Base-by-base conservation (phyloP, 257 asterid genomes). In the Capsicum baccatum region DNA sequence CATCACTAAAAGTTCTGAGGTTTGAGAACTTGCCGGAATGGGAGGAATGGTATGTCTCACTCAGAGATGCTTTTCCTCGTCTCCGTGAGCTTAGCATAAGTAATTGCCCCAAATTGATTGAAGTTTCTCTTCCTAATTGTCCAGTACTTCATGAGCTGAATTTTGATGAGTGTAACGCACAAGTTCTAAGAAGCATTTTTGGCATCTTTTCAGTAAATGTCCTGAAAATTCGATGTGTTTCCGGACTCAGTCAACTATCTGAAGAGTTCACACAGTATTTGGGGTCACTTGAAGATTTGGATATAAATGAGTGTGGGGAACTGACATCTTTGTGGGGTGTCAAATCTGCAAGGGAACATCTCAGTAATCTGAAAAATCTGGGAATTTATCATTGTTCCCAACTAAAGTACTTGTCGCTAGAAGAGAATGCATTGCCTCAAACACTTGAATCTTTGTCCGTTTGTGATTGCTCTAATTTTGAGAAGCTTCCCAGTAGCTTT, bases 21-120 rank as follows among this genome's bases (percentile, higher is more conserved):
- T 87, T 87, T 64, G 67, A n/a, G 16, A 85, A 81, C 80, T 80
- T 86, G 89, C 83, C 83, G 58, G 71, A 84, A 17, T 86, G 89
- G 87, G 83, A 84, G 44, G 83, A 21, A 81, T 86, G 87, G 89
- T 64, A 67, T 8, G 21, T 79, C 35, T 44, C 48, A 13, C 67
- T 42, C 33, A 15, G 48, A 1, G 68, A 14, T 52, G 83, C 12
- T 4, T 84, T 86, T 56, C 83, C 85, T 54, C 33, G 6, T 5
- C 87, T 86, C 13, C 67, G 52, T 11, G 37, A 62, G 35, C 84
- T 86, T 39, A 50, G 11, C 47, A 59, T 84, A 26, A 7, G 19
- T 35, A 9, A 59, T n/a, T 84, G 89, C 55, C 85, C 89, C 48
- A 80, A 84, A 13, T 81, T 86, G 85, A 26, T 26, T 4, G 17